Percentiles rank a stretch among this genome's conserved stretches.
These are phyloP conservation scores for Pseudogymnoascus sp. DNA, from an alignment of 2,329 filamentous ascomycete genomes.

Conservation along the genomic window DNA sequence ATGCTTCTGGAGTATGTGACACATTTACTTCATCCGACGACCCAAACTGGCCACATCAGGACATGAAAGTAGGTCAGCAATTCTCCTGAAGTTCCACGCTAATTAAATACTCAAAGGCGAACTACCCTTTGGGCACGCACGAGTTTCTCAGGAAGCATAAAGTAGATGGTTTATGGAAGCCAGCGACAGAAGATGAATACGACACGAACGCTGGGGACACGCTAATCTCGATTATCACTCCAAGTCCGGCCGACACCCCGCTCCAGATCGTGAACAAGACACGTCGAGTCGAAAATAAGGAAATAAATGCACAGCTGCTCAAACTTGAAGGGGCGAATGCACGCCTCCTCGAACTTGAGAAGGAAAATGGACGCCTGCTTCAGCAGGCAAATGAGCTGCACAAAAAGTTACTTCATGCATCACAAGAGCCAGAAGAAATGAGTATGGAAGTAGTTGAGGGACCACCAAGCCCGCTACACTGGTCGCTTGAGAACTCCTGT, in stretches of 20 bases:
- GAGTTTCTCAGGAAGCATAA: slow-evolving; percentile 13
- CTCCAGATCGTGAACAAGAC: slow-evolving; percentile 5
- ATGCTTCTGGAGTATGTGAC: slow-evolving; percentile 12
- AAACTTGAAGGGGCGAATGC: slow-evolving; percentile 7
- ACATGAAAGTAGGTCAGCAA: slow-evolving; percentile 12
- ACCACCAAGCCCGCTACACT: slow-evolving; percentile 6
- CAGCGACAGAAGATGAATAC: slow-evolving; percentile 8
- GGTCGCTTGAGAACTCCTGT: not conserved
- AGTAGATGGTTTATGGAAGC: slow-evolving; percentile 13
- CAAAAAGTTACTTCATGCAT: not conserved
- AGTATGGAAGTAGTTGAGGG: slow-evolving; percentile 2
- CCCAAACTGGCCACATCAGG: not conserved
- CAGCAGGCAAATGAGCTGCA: slow-evolving; percentile 9
- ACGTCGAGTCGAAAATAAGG: slow-evolving; percentile 9
- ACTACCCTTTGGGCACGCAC: slow-evolving; percentile 9
- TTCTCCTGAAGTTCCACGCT: not conserved
- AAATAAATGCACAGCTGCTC: slow-evolving; percentile 1
- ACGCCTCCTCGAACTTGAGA: not conserved
- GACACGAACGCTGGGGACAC: slow-evolving; percentile 11
- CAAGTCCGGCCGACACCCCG: slow-evolving; percentile 7
- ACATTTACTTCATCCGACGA: not conserved
- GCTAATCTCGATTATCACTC: slow-evolving; percentile 5
- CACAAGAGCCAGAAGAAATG: not conserved
- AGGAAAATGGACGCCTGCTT: slow-evolving; percentile 11
- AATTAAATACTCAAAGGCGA: slow-evolving; percentile 10